Conservation (phyloP, 2,329 filamentous ascomycete genomes). For the Eurotiales sp. region DNA sequence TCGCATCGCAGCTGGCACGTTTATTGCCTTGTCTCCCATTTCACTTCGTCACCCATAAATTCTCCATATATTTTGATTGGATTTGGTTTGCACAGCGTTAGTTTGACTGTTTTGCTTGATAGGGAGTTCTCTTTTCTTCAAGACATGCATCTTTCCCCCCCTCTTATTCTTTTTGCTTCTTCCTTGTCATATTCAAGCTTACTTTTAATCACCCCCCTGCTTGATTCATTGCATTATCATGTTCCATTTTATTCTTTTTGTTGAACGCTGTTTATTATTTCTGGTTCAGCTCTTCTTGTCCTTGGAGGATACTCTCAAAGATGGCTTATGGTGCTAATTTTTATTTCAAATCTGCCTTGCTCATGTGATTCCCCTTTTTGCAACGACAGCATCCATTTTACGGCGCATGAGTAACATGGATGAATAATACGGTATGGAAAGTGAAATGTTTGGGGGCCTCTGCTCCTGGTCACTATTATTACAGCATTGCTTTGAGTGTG, state of each 20-base stretch:
- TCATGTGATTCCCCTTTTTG: constrained; percentile 23
- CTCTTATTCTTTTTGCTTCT: constrained; percentile 7
- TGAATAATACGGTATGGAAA: constrained; percentile 25
- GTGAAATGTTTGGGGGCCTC: not conserved
- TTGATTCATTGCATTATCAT: constrained; percentile 9
- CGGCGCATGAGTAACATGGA: constrained; percentile 29
- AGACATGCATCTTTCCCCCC: constrained; percentile 10
- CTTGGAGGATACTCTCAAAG: constrained; percentile 14
- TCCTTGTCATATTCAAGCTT: constrained; percentile 9
- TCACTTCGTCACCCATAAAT: constrained; percentile 19
- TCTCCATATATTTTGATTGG: constrained; percentile 19
- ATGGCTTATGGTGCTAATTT: constrained; percentile 16
- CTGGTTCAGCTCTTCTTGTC: constrained; percentile 14
- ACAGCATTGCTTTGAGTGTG: constrained; percentile 12
- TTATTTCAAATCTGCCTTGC: constrained; percentile 17
- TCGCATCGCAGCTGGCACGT: constrained; percentile 21
- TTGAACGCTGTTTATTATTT: constrained; percentile 14
- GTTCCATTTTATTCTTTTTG: constrained; percentile 12
- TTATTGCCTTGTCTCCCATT: constrained; percentile 15
- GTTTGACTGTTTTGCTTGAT: constrained; percentile 11
- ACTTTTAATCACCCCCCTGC: constrained; percentile 2
- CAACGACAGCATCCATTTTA: constrained; percentile 24
- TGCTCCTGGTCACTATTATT: constrained; percentile 2
- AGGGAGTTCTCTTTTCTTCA: constrained; percentile 7
- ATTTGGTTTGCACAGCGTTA: constrained; percentile 25